These are phyloP conservation scores for Polygonum aviculare DNA, from an alignment of 148 eudicot species.

Conservation along the genomic window DNA sequence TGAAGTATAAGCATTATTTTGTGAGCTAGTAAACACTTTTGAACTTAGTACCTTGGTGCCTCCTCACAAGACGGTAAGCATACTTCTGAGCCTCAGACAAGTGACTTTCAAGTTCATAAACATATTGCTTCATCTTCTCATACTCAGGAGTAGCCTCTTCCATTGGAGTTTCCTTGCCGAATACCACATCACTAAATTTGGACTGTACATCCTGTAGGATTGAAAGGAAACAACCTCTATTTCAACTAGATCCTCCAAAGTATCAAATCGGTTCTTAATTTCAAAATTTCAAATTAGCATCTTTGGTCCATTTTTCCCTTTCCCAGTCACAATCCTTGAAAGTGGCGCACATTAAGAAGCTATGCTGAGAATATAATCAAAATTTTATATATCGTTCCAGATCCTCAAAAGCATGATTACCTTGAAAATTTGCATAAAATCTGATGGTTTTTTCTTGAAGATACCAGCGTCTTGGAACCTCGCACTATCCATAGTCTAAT, in stretches of 20 bases:
- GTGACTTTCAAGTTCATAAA: slow-evolving; percentile 92
- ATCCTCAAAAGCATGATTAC: slow-evolving; percentile 11
- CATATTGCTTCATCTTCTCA: slow-evolving; percentile 72
- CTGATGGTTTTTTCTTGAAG: slow-evolving; percentile 76
- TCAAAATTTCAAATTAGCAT: neutral
- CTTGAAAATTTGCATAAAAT: slow-evolving; percentile 79
- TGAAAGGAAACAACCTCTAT: neutral
- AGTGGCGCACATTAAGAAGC: neutral
- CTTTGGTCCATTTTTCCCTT: neutral
- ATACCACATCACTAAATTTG: slow-evolving; percentile 80
- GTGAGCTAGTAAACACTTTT: neutral
- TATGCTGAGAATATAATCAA: neutral
- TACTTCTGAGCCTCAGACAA: slow-evolving; percentile 94
- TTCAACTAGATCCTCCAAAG: neutral
- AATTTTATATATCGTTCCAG: neutral
- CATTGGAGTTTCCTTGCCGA: slow-evolving; percentile 84
- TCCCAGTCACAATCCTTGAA: neutral
- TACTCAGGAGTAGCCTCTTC: slow-evolving; percentile 87
- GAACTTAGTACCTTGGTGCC: slow-evolving; percentile 67
- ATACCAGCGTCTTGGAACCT: slow-evolving; percentile 74
- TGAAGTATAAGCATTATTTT: slow-evolving; percentile 1
- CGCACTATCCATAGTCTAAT: slow-evolving; percentile 95
- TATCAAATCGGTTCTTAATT: neutral
- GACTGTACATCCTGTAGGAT: slow-evolving; percentile 68
- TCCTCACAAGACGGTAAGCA: slow-evolving; percentile 78